Evolutionary conservation across 2,329 filamentous ascomycete species (phyloP), one percentile per base, ranked within the genome.

Genomic region (Fusarium sublunatum): DNA sequence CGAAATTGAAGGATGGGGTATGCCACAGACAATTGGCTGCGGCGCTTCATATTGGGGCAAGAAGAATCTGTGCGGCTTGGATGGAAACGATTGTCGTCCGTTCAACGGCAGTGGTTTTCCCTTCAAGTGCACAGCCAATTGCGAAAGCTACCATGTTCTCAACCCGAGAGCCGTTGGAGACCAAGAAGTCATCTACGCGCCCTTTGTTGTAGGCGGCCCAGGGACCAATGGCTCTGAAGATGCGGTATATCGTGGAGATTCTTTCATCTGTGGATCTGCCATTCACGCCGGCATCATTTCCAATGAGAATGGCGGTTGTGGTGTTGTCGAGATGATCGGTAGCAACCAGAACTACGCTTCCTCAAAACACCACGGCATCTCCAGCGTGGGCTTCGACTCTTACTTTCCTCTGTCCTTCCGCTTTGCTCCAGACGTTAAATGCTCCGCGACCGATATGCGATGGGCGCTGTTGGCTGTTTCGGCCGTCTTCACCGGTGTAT

Each of bases 341-440:
- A 83, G 88, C 51, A 85, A 87, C 53, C 78, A 83, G 51, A 79
- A 83, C 44, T 97, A 88, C 72, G 77, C 83, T 38, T 82, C 85
- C 38, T 88, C 88, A 9, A 83, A 85, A 43, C 82, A 82, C n/a
- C 82, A 96, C 70, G 91, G 90, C 48, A 92, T 98, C 63, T 77
- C 81, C 26, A 96, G 92, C 62, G 81, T 91, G 50, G 84, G 77
- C 5, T 99, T 99, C 73, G 86, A 93, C 61, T 94, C 92, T 0
- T 92, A 92, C 65, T 99, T 99, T 70, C 95, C 95, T 1, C 88
- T 91, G 28, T 89, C 93, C 0, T 97, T 92, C 74, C 86, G 86
- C 15, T 98, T 99, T 68, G 77, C 91, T 5, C 76, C 81, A 5
- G 83, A 83, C 29, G 82, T 92, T 7, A 77, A 83, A 12, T 90